phyloP scores from a whole-genome alignment of 805 yeast genomes.

The Saturnispora sanitii region DNA sequence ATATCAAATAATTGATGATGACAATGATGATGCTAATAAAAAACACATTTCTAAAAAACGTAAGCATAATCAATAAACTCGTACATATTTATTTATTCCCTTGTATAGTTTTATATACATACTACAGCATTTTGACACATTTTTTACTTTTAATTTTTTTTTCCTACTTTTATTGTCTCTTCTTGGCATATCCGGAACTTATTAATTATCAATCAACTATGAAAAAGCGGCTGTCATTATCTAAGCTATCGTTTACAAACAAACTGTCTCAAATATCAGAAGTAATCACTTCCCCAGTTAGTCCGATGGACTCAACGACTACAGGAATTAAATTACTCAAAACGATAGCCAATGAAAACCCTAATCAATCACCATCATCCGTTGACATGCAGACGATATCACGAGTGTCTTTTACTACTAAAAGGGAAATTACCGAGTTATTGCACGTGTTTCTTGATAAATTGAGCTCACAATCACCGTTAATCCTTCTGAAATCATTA shows the following conservation, averaged over 20 bases:
- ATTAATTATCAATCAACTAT: background rate
- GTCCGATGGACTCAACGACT: background rate
- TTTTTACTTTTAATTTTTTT: background rate
- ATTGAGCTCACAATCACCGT: background rate
- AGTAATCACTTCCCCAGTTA: background rate
- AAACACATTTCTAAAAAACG: too few species aligned
- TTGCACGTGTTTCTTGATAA: background rate
- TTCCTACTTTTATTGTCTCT: background rate
- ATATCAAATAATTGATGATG: background rate
- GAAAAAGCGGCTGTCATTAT: conserved; percentile 4
- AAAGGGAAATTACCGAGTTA: background rate
- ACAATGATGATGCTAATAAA: background rate
- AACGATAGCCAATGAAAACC: conserved; percentile 1
- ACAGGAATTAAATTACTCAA: conserved; percentile 1
- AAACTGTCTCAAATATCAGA: conserved; percentile 5
- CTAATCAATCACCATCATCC: conserved; percentile 4
- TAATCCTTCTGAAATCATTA: conserved; percentile 4
- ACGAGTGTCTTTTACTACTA: conserved; percentile 2
- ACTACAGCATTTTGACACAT: background rate
- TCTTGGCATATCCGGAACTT: background rate
- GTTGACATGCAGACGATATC: conserved; percentile 8
- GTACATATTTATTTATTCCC: too few species aligned
- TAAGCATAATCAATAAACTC: too few species aligned
- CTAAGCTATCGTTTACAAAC: background rate
- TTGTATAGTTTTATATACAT: too few species aligned